phyloP scores from a whole-genome alignment of 2,329 filamentous ascomycete species.

The Curvularia spicifera region DNA sequence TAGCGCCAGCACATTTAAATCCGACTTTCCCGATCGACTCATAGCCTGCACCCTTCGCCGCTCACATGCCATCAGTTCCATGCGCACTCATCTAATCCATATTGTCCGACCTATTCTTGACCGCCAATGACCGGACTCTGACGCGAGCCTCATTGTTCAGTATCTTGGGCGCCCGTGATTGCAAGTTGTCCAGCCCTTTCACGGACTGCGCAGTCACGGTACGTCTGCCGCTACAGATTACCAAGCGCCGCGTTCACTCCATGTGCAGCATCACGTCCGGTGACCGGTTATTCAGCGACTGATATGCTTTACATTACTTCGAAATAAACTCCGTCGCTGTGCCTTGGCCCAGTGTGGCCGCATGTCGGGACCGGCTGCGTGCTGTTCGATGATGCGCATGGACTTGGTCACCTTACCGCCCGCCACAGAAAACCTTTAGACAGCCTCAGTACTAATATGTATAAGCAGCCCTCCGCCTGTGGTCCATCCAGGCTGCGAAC shows the following conservation, averaged over 20 bases:
- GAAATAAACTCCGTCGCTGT: slow-evolving; percentile 3
- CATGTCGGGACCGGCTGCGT: slow-evolving; percentile 22
- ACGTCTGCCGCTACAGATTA: slow-evolving; percentile 4
- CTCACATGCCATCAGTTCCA: slow-evolving; percentile 10
- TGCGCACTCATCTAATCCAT: slow-evolving; percentile 14
- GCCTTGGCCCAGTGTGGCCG: slow-evolving; percentile 6
- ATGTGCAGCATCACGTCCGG: background rate
- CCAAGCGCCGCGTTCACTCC: background rate
- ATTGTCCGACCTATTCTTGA: slow-evolving; percentile 15
- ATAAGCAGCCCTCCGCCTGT: background rate
- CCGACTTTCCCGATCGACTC: too few relatives aligned
- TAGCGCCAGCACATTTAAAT: too few relatives aligned
- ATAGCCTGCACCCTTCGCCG: slow-evolving; percentile 8
- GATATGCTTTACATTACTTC: slow-evolving; percentile 1
- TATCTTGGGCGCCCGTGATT: background rate
- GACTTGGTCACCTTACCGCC: slow-evolving; percentile 18
- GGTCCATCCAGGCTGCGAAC: background rate
- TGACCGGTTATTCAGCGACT: background rate
- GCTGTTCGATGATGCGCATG: slow-evolving; percentile 5
- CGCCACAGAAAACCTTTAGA: slow-evolving; percentile 2
- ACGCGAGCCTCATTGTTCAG: background rate
- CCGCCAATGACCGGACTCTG: background rate
- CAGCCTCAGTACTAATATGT: background rate
- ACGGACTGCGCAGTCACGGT: background rate
- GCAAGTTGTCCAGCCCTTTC: background rate